Conservation (phyloP, 352 stramenopile species). For the Nothophytophthora sp. region DNA sequence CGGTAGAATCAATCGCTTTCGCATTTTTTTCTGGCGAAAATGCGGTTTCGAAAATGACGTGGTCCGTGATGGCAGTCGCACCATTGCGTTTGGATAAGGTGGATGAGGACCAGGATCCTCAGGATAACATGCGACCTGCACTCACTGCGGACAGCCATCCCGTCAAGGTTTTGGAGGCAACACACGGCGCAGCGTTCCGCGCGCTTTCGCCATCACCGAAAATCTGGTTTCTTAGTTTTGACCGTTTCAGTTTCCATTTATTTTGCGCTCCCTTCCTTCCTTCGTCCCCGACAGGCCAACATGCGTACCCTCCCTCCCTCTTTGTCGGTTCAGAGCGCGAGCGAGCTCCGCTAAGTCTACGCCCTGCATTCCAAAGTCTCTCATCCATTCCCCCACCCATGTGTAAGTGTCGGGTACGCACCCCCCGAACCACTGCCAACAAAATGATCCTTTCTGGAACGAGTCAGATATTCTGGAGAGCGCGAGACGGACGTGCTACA, state of each 20-base stretch:
- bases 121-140: conserved; percentile 10
- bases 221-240: conserved; percentile 7
- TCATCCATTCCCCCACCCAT: too few relatives aligned
- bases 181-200: background rate
- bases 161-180: background rate
- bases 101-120: conserved; percentile 5
- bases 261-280: too few relatives aligned
- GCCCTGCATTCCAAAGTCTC: too few relatives aligned
- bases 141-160: conserved; percentile 5
- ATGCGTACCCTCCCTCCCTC: background rate
- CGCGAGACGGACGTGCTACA: too few relatives aligned
- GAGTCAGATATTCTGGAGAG: too few relatives aligned
- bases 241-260: conserved; percentile 6
- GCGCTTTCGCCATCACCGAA: conserved; percentile 2
- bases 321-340: conserved; percentile 4
- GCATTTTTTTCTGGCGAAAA: background rate
- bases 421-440: too few relatives aligned
- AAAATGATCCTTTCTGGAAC: too few relatives aligned
- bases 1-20: background rate
- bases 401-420: too few relatives aligned
- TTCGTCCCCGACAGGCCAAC: background rate
- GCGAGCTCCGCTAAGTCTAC: conserved; percentile 7
- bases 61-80: too few relatives aligned
- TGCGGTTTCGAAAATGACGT: conserved; percentile 12
- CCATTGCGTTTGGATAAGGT: conserved; percentile 23